Evolutionary conservation across 176 grass and related monocot species (phyloP).

Genomic region (Eragrostis nindensis): DNA sequence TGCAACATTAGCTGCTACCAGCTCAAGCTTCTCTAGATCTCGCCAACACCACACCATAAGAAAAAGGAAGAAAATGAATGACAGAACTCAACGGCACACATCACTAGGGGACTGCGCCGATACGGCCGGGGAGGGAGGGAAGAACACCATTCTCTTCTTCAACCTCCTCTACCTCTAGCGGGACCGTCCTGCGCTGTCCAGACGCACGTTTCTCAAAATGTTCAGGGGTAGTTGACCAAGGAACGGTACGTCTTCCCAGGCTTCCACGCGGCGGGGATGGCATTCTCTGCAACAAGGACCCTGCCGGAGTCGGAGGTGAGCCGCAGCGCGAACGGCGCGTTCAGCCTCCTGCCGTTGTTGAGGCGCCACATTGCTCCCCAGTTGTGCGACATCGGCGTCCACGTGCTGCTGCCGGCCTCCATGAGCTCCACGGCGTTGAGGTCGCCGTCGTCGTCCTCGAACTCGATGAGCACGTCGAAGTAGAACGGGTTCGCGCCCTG

Average conservation of each 20-base stretch:
- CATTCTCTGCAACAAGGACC: conserved; percentile 56
- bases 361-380: conserved; percentile 71
- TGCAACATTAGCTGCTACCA: conserved; percentile 37
- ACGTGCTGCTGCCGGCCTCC: conserved; percentile 44
- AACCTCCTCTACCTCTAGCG: conserved; percentile 39
- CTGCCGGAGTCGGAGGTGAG: conserved; percentile 71
- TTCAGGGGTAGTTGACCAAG: conserved; percentile 60
- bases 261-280: conserved; percentile 59
- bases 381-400: conserved; percentile 68
- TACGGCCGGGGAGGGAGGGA: conserved; percentile 37
- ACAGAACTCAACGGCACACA: not conserved
- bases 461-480: conserved; percentile 70
- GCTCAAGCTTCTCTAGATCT: not conserved
- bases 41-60: not conserved
- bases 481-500: conserved; percentile 67
- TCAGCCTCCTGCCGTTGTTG: conserved; percentile 55
- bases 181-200: conserved; percentile 36
- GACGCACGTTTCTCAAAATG: conserved; percentile 32
- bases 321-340: conserved; percentile 58
- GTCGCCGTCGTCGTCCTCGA: conserved; percentile 79
- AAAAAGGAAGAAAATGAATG: not conserved
- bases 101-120: conserved; percentile 41
- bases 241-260: conserved; percentile 62
- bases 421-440: conserved; percentile 51
- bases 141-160: conserved; percentile 36